phyloP scores from a whole-genome alignment of 306 rosid species.

The Ochetophila trinervis region DNA sequence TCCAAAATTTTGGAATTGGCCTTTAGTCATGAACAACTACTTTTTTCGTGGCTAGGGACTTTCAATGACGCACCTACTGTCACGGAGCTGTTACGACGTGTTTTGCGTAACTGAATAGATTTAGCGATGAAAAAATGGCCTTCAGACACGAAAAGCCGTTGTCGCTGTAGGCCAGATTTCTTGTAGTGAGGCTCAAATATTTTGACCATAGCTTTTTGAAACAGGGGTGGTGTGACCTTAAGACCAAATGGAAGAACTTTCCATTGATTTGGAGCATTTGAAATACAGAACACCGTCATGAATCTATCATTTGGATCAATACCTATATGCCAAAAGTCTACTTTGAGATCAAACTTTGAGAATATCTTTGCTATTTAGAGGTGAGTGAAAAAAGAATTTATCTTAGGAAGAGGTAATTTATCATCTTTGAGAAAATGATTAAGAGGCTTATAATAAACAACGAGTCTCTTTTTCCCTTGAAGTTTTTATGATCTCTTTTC shows the following conservation, averaged over 20 bases:
- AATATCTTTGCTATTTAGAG: neutral
- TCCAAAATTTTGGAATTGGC: too few species aligned
- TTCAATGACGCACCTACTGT: too few species aligned
- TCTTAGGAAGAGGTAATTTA: neutral
- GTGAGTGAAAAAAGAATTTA: neutral
- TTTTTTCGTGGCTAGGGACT: too few species aligned
- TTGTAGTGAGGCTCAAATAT: neutral
- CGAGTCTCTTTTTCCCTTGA: neutral
- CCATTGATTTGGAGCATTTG: neutral
- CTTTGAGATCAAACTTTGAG: neutral
- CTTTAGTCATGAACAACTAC: too few species aligned
- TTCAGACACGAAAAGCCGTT: too few species aligned
- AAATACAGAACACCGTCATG: neutral
- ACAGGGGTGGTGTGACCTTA: neutral
- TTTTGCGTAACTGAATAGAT: too few species aligned
- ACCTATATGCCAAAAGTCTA: neutral
- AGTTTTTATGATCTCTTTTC: neutral
- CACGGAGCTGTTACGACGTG: too few species aligned
- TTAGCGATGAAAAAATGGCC: too few species aligned
- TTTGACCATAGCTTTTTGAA: neutral
- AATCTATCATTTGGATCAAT: neutral
- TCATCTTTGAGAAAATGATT: neutral
- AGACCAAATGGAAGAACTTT: neutral
- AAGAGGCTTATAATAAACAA: neutral
- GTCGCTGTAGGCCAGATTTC: too few species aligned